These are phyloP conservation scores for Blastocystis sp. DNA, from an alignment of 352 stramenopile genomes.

Conservation along the genomic window DNA sequence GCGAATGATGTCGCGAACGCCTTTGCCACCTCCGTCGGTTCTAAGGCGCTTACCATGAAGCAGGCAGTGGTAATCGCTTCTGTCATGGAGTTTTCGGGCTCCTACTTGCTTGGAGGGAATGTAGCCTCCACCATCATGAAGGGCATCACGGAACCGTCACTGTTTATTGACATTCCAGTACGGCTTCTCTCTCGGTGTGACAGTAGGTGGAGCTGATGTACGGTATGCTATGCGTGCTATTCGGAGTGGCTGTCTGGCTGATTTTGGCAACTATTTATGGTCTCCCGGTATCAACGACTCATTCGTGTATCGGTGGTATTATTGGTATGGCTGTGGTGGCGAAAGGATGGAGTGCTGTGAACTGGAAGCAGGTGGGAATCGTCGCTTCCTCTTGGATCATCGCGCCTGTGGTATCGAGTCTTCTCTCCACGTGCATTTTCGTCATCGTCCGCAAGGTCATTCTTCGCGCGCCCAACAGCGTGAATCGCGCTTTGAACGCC, in stretches of 20 bases:
- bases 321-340: conserved; percentile 66
- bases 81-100: conserved; percentile 63
- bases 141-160: conserved; percentile 61
- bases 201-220: conserved; percentile 58
- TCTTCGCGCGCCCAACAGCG: conserved; percentile 58
- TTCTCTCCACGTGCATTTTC: conserved; percentile 61
- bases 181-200: background rate
- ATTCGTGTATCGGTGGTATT: conserved; percentile 67
- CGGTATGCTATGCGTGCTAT: conserved; percentile 63
- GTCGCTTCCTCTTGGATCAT: conserved; percentile 62
- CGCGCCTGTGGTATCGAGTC: conserved; percentile 59
- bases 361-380: conserved; percentile 48
- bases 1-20: conserved; percentile 66
- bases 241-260: conserved; percentile 64
- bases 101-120: conserved; percentile 62
- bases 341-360: conserved; percentile 59
- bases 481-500: conserved; percentile 58
- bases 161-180: conserved; percentile 64
- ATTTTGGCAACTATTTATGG: conserved; percentile 63
- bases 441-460: conserved; percentile 60
- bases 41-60: conserved; percentile 62
- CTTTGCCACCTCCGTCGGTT: conserved; percentile 64
- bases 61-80: conserved; percentile 62
- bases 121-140: conserved; percentile 65
- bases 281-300: conserved; percentile 69